phyloP scores from a whole-genome alignment of 192 early-diverging fungal genomes.

The Ramicandelaber brevisporus region DNA sequence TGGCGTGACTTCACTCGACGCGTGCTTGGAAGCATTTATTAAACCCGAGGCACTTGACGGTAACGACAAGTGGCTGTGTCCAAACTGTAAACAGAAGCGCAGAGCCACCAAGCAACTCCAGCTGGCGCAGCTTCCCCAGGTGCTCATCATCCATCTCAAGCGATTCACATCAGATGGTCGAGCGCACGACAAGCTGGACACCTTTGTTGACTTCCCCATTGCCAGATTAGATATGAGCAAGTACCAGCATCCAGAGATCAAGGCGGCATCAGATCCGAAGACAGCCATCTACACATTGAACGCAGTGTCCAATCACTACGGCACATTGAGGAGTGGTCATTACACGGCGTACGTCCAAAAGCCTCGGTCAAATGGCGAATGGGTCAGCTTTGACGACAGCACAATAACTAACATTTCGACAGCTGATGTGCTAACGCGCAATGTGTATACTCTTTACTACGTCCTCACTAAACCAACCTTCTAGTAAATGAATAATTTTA shows the following conservation, averaged over 20 bases:
- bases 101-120: constrained; percentile 49
- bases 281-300: constrained; percentile 47
- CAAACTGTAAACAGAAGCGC: constrained; percentile 45
- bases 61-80: constrained; percentile 78
- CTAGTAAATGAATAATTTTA: no score
- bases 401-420: no score
- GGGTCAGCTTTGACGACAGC: constrained; percentile 79
- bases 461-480: no score
- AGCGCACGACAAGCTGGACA: constrained; percentile 80
- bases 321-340: constrained; percentile 46
- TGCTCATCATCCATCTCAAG: constrained; percentile 86
- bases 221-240: constrained; percentile 24
- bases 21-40: constrained; percentile 70
- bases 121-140: constrained; percentile 56
- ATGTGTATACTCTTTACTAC: no score
- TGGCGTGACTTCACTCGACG: constrained; percentile 31
- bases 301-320: constrained; percentile 60
- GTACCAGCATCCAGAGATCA: constrained; percentile 14
- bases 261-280: constrained; percentile 2
- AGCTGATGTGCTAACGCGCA: no score
- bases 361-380: constrained; percentile 28
- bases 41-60: constrained; percentile 70
- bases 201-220: constrained; percentile 61
- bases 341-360: constrained; percentile 48
- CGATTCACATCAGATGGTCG: constrained; percentile 81